Conservation (phyloP, 306 rosid genomes). For the Prinsepia uniflora region DNA sequence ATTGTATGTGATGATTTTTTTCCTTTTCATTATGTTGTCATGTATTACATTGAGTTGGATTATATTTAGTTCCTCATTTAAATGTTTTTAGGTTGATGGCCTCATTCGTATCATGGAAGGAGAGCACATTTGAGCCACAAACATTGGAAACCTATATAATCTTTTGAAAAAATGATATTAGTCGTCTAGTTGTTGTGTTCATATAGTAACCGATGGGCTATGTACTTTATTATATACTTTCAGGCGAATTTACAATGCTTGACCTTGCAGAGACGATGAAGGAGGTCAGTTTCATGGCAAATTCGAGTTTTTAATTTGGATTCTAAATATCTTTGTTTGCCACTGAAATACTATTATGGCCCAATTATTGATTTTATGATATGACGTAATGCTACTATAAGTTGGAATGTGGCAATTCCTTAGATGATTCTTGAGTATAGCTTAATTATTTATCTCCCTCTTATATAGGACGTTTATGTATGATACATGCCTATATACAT, state of each 20-base stretch:
- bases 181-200: not conserved
- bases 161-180: not conserved
- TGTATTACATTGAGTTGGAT: not conserved
- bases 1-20: slow-evolving; percentile 39
- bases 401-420: slow-evolving; percentile 8
- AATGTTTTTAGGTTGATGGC: slow-evolving; percentile 63
- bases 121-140: slow-evolving; percentile 68
- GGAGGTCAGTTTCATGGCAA: slow-evolving; percentile 66
- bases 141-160: slow-evolving; percentile 82
- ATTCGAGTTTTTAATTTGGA: no score
- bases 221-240: slow-evolving; percentile 4
- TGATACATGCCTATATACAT: not conserved
- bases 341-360: not conserved
- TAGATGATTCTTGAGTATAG: not conserved
- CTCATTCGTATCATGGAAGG: slow-evolving; percentile 80
- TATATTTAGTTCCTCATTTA: slow-evolving; percentile 16
- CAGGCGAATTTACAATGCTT: slow-evolving; percentile 85
- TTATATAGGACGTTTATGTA: not conserved
- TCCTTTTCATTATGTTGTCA: slow-evolving; percentile 2
- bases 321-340: no score
- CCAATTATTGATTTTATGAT: not conserved
- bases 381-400: not conserved
- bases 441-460: not conserved
- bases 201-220: not conserved
- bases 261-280: slow-evolving; percentile 90